Conservation (phyloP, 2,329 filamentous ascomycete species). For the Pseudogymnoascus sp. region DNA sequence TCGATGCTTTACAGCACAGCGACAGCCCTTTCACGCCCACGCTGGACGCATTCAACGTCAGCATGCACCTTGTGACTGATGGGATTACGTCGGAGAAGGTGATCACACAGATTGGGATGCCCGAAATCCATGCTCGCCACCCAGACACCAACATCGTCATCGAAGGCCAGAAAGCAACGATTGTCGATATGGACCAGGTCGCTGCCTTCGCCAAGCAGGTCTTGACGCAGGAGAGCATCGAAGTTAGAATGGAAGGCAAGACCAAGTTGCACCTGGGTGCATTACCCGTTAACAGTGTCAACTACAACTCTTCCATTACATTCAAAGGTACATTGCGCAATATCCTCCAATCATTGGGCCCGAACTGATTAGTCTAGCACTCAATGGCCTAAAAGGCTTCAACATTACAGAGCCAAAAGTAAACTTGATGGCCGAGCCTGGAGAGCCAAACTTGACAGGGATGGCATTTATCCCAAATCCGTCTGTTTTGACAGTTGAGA, state of each 20-base stretch:
- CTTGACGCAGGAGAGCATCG: slow-evolving; percentile 41
- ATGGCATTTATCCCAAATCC: slow-evolving; percentile 52
- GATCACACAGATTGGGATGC: slow-evolving; percentile 25
- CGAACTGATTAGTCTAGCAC: slow-evolving; percentile 34
- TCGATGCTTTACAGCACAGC: slow-evolving; percentile 40
- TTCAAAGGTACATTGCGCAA: slow-evolving; percentile 41
- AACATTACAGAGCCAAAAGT: slow-evolving; percentile 41
- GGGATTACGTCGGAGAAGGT: slow-evolving; percentile 24
- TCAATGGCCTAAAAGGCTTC: slow-evolving; percentile 50
- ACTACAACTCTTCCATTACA: slow-evolving; percentile 49
- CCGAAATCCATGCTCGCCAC: slow-evolving; percentile 25
- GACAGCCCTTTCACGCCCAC: slow-evolving; percentile 45
- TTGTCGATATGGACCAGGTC: slow-evolving; percentile 40
- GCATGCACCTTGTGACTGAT: slow-evolving; percentile 38
- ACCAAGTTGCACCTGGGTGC: slow-evolving; percentile 43
- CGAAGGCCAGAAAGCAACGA: slow-evolving; percentile 37
- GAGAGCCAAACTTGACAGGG: slow-evolving; percentile 47
- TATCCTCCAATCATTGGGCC: not conserved
- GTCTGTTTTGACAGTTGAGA: slow-evolving; percentile 45
- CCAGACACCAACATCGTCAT: slow-evolving; percentile 34
- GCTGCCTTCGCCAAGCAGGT: slow-evolving; percentile 41
- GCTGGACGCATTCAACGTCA: slow-evolving; percentile 46
- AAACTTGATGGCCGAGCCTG: slow-evolving; percentile 30
- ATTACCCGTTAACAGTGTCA: slow-evolving; percentile 42
- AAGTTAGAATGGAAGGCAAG: slow-evolving; percentile 43